A percentile compares a stretch with the other conserved stretches of the same genome.
Conservation (phyloP, 495 filamentous ascomycete species). For the Melanomma pulvis-pyrius region DNA sequence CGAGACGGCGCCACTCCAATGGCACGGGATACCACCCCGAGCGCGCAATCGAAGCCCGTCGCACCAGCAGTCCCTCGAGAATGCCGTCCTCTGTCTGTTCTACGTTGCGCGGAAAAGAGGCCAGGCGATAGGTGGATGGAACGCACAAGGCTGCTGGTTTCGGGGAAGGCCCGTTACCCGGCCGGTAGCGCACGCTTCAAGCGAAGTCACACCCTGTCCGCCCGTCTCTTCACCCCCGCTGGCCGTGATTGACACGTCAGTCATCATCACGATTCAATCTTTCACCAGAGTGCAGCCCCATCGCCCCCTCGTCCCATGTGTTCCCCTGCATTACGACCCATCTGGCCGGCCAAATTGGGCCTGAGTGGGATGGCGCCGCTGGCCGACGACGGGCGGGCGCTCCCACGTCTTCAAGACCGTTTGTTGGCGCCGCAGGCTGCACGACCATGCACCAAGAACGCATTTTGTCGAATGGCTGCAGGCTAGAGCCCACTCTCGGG, state of each 20-base stretch:
- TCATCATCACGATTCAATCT: slow-evolving; percentile 5
- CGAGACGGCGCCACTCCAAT: slow-evolving; percentile 12
- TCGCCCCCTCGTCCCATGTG: slow-evolving; percentile 3
- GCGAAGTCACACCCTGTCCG: too few relatives aligned
- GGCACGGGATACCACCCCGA: neutral
- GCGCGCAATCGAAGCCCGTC: neutral
- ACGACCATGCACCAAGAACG: neutral
- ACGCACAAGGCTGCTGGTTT: neutral
- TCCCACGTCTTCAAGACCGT: slow-evolving; percentile 4
- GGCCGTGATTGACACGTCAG: slow-evolving; percentile 22
- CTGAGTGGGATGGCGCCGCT: slow-evolving; percentile 4
- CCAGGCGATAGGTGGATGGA: neutral
- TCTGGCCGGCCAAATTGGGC: slow-evolving; percentile 17
- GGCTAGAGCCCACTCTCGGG: slow-evolving; percentile 18
- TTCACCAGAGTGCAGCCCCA: neutral
- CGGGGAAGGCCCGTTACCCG: neutral
- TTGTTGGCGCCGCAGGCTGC: slow-evolving; percentile 16
- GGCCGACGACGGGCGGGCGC: neutral
- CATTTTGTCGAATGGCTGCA: slow-evolving; percentile 1
- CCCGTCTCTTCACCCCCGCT: too few relatives aligned
- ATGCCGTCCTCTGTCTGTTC: neutral
- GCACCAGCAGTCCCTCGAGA: neutral
- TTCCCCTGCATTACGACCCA: slow-evolving; percentile 32
- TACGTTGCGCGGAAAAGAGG: slow-evolving; percentile 8
- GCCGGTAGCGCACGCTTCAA: too few relatives aligned